phyloP scores from a whole-genome alignment of 148 eudicot species.

The Pouteria glomerata region DNA sequence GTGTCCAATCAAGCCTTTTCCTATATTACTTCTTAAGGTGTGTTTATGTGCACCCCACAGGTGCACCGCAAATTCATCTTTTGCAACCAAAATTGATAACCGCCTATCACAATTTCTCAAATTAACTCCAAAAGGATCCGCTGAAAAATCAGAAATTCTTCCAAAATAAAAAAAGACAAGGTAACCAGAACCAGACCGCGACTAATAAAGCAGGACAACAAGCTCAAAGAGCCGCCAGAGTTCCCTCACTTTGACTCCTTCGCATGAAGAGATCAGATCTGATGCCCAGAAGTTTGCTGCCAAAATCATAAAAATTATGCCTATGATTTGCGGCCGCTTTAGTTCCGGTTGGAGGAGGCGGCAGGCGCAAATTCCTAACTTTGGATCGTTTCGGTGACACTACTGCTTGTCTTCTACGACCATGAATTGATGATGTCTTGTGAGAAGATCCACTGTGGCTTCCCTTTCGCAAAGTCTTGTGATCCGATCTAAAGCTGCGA shows the following conservation, averaged over 20 bases:
- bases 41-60: no score
- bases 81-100: no score
- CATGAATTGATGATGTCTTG: slow-evolving; percentile 35
- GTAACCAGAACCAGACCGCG: no score
- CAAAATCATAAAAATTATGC: slow-evolving; percentile 27
- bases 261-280: slow-evolving; percentile 40
- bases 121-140: no score
- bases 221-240: slow-evolving; percentile 39
- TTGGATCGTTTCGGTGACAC: slow-evolving; percentile 38
- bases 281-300: slow-evolving; percentile 36
- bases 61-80: no score
- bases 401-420: slow-evolving; percentile 33
- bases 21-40: no score
- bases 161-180: no score
- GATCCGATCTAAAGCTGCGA: slow-evolving; percentile 54
- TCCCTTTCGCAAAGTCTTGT: slow-evolving; percentile 46
- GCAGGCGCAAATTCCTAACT: slow-evolving; percentile 38
- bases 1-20: no score
- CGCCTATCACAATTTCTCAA: no score
- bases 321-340: slow-evolving; percentile 25
- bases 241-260: slow-evolving; percentile 68
- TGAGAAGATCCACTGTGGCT: slow-evolving; percentile 27
- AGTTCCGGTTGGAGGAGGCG: slow-evolving; percentile 41
- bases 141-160: no score
- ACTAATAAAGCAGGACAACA: no score